A percentile compares a stretch with the other conserved stretches of the same genome.
These are phyloP conservation scores for Lasiodiplodia hormozganensis DNA, from an alignment of 2,329 filamentous ascomycete species.

Conservation along the genomic window DNA sequence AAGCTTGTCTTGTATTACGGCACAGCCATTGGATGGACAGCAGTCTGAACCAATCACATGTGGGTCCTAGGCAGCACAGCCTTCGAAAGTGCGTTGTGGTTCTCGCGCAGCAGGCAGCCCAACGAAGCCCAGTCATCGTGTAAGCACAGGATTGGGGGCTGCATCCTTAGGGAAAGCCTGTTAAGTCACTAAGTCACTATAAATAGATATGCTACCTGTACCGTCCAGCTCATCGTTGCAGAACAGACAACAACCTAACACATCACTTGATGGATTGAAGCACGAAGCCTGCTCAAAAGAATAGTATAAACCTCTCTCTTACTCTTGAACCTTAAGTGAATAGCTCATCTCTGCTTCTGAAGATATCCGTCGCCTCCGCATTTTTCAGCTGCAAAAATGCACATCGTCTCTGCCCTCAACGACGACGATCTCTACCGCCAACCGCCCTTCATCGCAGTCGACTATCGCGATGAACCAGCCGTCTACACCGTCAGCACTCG, in stretches of 20 bases:
- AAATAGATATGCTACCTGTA: neutral
- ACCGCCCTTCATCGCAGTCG: neutral
- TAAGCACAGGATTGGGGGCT: neutral
- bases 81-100: neutral
- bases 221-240: neutral
- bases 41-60: neutral
- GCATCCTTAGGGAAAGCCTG: neutral
- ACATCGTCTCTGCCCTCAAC: no score
- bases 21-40: neutral
- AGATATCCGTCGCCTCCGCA: neutral
- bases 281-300: neutral
- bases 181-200: neutral
- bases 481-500: conserved; percentile 7
- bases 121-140: neutral
- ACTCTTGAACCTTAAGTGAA: neutral
- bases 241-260: neutral
- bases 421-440: neutral
- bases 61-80: neutral
- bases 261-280: neutral
- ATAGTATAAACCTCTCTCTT: neutral
- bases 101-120: neutral
- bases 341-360: neutral
- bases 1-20: neutral
- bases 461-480: conserved; percentile 14
- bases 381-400: neutral